Base-by-base conservation (phyloP, 2,329 filamentous ascomycete species). In the Dissoconium aciculare region DNA sequence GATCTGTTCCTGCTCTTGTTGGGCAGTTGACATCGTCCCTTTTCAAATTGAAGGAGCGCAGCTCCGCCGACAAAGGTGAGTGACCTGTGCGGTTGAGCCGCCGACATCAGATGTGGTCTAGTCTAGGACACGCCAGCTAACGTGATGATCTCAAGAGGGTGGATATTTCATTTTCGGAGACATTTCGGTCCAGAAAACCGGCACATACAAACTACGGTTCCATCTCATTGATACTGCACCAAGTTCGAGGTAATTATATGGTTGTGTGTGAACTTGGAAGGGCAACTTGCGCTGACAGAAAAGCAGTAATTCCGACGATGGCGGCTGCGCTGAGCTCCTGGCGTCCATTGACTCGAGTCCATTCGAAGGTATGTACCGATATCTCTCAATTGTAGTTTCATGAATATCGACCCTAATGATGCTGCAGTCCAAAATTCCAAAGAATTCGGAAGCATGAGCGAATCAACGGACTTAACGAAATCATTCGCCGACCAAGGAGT, bases 101-200 rank as follows among this genome's bases (percentile, higher is more conserved):
- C n/a, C n/a, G n/a, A n/a, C n/a, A n/a, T n/a, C n/a, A n/a, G n/a
- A n/a, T n/a, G n/a, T n/a, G n/a, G n/a, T n/a, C n/a, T n/a, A n/a
- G n/a, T n/a, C n/a, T n/a, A n/a, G n/a, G n/a, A n/a, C n/a, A n/a
- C n/a, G n/a, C n/a, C n/a, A 14, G 27, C 13, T 17, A 30, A 26
- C 25, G 15, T 25, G 12, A 17, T 15, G 15, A n/a, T 38, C 30
- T 37, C n/a, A 36, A 59, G 81, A 89, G 54, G 78, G 78, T 8
- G 82, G 76, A 1, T 91, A 84, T 57, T 92, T 92, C 48, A 76
- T 92, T n/a, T 92, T 91, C 54, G 79, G 79, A 4, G 83, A 93
- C 53, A 63, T 93, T 13, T 89, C 81, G 0, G 73, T 87, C 37
- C 78, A 78, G 49, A 63, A 73, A 14, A 71, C 79, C 45, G 84